phyloP scores from a whole-genome alignment of 768 basidiomycete genomes.

The Phaffia tasmanica region DNA sequence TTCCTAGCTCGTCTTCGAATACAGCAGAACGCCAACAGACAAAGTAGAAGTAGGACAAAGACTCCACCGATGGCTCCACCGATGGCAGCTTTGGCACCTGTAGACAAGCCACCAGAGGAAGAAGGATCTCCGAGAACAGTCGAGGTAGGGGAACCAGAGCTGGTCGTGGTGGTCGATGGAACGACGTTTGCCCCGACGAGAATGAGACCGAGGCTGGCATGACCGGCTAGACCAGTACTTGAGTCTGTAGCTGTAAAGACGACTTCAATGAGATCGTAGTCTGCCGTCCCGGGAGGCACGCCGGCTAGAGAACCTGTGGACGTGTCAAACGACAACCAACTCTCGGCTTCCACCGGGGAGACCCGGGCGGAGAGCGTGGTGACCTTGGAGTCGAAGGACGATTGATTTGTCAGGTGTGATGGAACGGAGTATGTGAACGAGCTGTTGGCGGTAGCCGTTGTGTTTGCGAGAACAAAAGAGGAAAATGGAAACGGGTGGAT shows the following conservation, averaged over 20 bases:
- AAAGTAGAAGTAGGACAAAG: constrained; percentile 15
- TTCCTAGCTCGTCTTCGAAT: neutral
- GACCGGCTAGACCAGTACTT: constrained; percentile 6
- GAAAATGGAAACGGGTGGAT: constrained; percentile 25
- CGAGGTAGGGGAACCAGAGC: neutral
- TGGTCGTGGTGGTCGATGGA: constrained; percentile 2
- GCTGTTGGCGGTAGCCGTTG: constrained; percentile 13
- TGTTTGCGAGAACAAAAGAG: constrained; percentile 3
- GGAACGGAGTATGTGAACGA: constrained; percentile 7
- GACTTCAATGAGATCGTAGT: constrained; percentile 11
- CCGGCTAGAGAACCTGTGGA: constrained; percentile 7
- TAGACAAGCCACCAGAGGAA: constrained; percentile 7
- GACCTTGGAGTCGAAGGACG: too few species aligned
- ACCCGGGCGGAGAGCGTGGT: constrained; percentile 7
- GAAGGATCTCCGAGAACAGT: neutral
- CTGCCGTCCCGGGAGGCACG: neutral
- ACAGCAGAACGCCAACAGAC: constrained; percentile 23
- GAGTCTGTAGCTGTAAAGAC: constrained; percentile 14
- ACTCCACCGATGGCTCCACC: constrained; percentile 13
- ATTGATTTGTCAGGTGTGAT: constrained; percentile 10
- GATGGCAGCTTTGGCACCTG: constrained; percentile 16
- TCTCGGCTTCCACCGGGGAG: constrained; percentile 5
- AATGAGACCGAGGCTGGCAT: neutral
- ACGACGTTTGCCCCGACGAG: neutral
- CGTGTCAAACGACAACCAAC: constrained; percentile 17